Base-by-base conservation (phyloP, 139 green algal species). In the Eudorina sp. region DNA sequence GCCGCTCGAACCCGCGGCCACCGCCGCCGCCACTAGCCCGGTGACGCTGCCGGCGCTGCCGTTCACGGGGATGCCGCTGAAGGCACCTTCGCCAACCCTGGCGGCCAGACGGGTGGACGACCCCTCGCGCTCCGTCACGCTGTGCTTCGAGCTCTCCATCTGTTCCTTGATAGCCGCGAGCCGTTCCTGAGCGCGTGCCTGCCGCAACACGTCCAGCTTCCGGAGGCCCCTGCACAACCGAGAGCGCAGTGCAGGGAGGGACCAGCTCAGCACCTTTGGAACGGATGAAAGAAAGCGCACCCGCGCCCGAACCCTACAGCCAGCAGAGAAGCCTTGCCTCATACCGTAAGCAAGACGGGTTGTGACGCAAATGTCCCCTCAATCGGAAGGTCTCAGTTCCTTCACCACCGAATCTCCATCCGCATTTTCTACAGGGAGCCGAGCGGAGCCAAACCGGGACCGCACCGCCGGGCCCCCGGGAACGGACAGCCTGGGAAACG, bases 191-290 rank as follows among this genome's bases (percentile, higher is more conserved):
- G 76, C 11, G 31, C 75, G 86, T 16, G 48, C 76, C 53, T 86
- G 62, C 1, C 86, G 86, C 4, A 84, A 23, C 40, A 29, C 43
- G 66, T 90, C 76, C 40, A 90, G 69, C 77, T 70, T 79, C 27
- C 64, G 51, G 0, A 90, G 77, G 66, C 86, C 86, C 48, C 70
- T 87, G 81, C 62, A 72, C 2, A 19, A 34, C 36, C 36, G 62
- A 38, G 31, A 29, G 27, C 27, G 62, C 3, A 34, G 31, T 31
- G 70, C 19, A 58, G 43, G 41, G 11, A 38, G 70, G 27, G 40
- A 29, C 69, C 5, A 48, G n/a, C n/a, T n/a, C n/a, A n/a, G n/a
- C n/a, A n/a, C n/a, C n/a, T n/a, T n/a, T n/a, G n/a, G n/a, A n/a
- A n/a, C n/a, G n/a, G n/a, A n/a, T n/a, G n/a, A n/a, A n/a, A n/a